A percentile compares a stretch with the other conserved stretches of the same genome.
phyloP scores from a whole-genome alignment of 495 filamentous ascomycete species.

The Xylaria longipes region DNA sequence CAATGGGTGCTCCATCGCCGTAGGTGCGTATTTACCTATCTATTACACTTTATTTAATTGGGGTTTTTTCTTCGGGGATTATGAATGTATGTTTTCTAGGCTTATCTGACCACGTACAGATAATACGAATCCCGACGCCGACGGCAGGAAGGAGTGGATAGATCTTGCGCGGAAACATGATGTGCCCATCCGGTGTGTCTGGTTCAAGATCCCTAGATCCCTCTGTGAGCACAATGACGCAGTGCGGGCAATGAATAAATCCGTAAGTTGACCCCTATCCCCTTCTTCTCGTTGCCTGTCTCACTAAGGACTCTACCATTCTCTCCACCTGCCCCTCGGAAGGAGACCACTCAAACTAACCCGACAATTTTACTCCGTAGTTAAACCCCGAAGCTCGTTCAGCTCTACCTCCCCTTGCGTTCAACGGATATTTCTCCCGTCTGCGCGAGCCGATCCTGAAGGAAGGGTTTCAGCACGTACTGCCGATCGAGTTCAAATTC shows the following conservation, averaged over 20 bases:
- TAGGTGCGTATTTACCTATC: slow-evolving; percentile 74
- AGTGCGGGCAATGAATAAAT: slow-evolving; percentile 74
- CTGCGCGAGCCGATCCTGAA: slow-evolving; percentile 72
- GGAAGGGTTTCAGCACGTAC: slow-evolving; percentile 87
- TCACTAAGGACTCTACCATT: neutral
- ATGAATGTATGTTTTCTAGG: too few relatives aligned
- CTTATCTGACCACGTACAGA: slow-evolving; percentile 57
- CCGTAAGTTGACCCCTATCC: slow-evolving; percentile 41
- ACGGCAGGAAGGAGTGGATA: slow-evolving; percentile 77
- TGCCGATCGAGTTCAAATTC: slow-evolving; percentile 67
- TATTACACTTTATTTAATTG: too few relatives aligned
- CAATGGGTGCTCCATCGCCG: slow-evolving; percentile 69
- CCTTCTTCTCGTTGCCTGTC: slow-evolving; percentile 8
- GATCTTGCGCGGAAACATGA: slow-evolving; percentile 70
- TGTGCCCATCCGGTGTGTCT: slow-evolving; percentile 82
- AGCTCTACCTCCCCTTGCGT: slow-evolving; percentile 79
- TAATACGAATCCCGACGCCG: slow-evolving; percentile 87
- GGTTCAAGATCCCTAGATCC: slow-evolving; percentile 74
- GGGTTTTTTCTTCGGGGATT: too few relatives aligned
- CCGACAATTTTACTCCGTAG: slow-evolving; percentile 39
- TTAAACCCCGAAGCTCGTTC: slow-evolving; percentile 83
- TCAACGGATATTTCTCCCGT: slow-evolving; percentile 70
- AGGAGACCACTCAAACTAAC: slow-evolving; percentile 18
- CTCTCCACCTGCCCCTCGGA: neutral
- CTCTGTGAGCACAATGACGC: slow-evolving; percentile 91